A percentile compares a stretch with the other conserved stretches of the same genome.
These are phyloP conservation scores for Annulohypoxylon maeteangense DNA, from an alignment of 495 filamentous ascomycete genomes.

Conservation along the genomic window DNA sequence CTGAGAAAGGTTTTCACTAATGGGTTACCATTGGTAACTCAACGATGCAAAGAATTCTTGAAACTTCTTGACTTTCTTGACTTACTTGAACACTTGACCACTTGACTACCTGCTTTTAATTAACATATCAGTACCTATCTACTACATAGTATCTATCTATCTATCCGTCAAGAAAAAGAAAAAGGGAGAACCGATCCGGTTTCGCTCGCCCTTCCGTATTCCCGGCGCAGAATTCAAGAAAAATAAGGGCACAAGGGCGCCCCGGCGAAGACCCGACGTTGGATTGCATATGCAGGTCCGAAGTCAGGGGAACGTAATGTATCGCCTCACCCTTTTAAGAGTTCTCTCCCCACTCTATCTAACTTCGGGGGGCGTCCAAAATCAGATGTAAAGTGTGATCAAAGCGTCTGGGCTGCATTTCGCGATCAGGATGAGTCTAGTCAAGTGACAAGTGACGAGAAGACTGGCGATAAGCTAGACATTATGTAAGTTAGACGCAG, in stretches of 20 bases:
- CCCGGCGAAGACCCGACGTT: conserved; percentile 34
- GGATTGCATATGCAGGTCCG: conserved; percentile 46
- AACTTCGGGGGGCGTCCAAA: conserved; percentile 34
- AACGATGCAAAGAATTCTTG: conserved; percentile 20
- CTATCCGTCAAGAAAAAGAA: background rate
- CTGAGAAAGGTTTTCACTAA: conserved; percentile 5
- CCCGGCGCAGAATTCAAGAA: conserved; percentile 1
- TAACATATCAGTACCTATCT: too few species aligned
- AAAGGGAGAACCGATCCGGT: conserved; percentile 17
- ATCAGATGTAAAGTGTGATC: conserved; percentile 40
- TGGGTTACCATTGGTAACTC: conserved; percentile 31
- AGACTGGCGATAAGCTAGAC: conserved; percentile 16
- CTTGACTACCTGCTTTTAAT: background rate
- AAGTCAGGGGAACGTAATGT: conserved; percentile 40
- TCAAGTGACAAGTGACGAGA: conserved; percentile 27
- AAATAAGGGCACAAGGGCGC: conserved; percentile 16
- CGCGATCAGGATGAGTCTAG: conserved; percentile 34
- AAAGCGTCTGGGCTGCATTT: conserved; percentile 33
- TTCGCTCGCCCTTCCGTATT: conserved; percentile 29
- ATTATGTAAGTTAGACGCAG: conserved; percentile 11
- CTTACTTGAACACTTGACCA: too few species aligned
- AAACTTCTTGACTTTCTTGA: too few species aligned
- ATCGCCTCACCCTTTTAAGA: conserved; percentile 37
- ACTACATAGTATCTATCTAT: conserved; percentile 9
- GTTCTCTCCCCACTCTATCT: conserved; percentile 28